Evolutionary conservation across 1,284 basidiomycete species (phyloP).

Genomic region (Ustilago sp.): DNA sequence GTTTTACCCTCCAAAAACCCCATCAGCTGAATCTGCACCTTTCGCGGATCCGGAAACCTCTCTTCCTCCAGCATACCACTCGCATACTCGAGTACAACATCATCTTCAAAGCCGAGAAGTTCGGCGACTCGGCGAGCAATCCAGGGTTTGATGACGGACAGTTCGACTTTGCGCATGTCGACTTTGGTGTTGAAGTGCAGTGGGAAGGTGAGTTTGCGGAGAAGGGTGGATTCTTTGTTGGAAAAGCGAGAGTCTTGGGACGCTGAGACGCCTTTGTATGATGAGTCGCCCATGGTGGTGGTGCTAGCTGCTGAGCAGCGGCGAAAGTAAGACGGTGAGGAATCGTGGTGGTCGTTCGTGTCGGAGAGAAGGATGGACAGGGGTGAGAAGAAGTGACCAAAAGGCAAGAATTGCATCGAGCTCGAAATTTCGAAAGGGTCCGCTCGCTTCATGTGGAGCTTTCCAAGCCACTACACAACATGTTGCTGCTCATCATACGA

Average conservation of each 20-base stretch:
- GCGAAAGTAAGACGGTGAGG: neutral
- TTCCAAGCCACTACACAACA: neutral
- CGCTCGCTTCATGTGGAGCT: slow-evolving; percentile 3
- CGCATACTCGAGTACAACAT: slow-evolving; percentile 95
- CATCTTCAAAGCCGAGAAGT: slow-evolving; percentile 92
- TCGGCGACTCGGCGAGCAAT: slow-evolving; percentile 89
- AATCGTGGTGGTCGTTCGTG: neutral
- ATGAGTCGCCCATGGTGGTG: slow-evolving; percentile 37
- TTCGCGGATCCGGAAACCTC: slow-evolving; percentile 88
- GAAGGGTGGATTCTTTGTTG: slow-evolving; percentile 90
- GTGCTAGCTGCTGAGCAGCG: neutral
- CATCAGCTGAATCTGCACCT: slow-evolving; percentile 92
- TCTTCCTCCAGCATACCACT: slow-evolving; percentile 90
- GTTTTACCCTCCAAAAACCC: slow-evolving; percentile 86
- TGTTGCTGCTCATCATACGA: neutral
- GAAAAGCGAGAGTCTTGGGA: slow-evolving; percentile 78
- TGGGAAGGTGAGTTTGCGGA: slow-evolving; percentile 87
- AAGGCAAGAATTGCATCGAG: neutral
- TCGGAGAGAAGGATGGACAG: neutral
- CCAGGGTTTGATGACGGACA: slow-evolving; percentile 83
- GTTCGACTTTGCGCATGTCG: slow-evolving; percentile 93
- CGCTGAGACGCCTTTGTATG: slow-evolving; percentile 54
- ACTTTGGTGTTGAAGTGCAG: slow-evolving; percentile 79
- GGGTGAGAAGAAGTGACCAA: slow-evolving; percentile 2
- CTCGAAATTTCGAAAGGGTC: slow-evolving; percentile 4